Base-by-base conservation (phyloP, 2,329 filamentous ascomycete species). In the Talaromyces atroroseus region DNA sequence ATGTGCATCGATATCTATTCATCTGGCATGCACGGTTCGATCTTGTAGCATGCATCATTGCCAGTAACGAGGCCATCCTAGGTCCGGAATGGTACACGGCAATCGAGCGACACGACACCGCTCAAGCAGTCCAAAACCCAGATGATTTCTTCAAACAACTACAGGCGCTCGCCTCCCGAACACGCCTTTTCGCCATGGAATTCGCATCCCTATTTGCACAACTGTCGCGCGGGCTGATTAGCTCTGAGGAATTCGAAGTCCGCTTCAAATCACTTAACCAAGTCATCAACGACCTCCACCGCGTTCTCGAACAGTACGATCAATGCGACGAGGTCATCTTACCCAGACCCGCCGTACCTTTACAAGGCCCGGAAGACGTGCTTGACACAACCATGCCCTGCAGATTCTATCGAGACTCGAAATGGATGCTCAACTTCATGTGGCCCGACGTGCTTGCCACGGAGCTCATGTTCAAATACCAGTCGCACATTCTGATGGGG, bases 21-120 rank as follows among this genome's bases (percentile, higher is more conserved):
- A 79, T 81, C n/a, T 97, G 94, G 94, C 96, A 96, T 70, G 81
- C 85, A 29, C 86, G 92, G 36, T 95, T 95, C 67, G 94, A 97
- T 69, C 80, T 92, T 10, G 89, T 92, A 57, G 85, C 90, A 5
- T 88, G 89, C 1, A 82, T 96, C 60, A 85, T 96, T 79, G 89
- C 89, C 23, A 88, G 89, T 1, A 88, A 88, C 62, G 84, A 86
- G 62, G 85, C 89, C 0, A 82, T 86, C 2, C 77, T 97, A 14
- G 80, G 86, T 6, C 82, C 85, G 48, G 85, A 90, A 58, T 97
- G 92, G 92, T 92, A 92, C 65, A 77, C 80, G 2, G 76, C 79
- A 7, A 81, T 83, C 55, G 78, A 86, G 45, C 77, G 84, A 2
- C 87, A 83, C 67, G 88, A 86, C 65, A 74, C 78, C 38, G 74